Percentiles rank a stretch among this genome's conserved stretches.
phyloP scores from a whole-genome alignment of 2,329 filamentous ascomycete species.

The Aspergillus pseudoglaucus region DNA sequence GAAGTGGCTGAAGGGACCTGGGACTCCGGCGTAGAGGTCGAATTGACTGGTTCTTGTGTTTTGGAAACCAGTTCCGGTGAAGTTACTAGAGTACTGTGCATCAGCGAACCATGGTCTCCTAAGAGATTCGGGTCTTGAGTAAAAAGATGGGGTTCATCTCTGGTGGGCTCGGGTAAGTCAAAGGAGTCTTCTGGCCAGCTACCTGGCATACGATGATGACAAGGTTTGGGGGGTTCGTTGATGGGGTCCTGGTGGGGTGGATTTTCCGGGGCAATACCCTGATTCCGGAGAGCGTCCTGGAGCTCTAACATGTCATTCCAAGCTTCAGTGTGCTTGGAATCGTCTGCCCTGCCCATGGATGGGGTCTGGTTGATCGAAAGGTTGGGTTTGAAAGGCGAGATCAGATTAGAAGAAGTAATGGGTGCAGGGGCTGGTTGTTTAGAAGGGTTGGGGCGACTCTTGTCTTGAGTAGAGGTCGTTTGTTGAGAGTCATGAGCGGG shows the following conservation, averaged over 20 bases:
- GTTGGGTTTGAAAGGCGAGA: background rate
- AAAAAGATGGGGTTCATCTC: background rate
- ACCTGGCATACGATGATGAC: background rate
- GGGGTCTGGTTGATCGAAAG: background rate
- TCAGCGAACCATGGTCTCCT: background rate
- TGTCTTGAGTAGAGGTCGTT: background rate
- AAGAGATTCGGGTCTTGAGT: background rate
- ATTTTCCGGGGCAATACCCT: background rate
- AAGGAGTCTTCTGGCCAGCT: slow-evolving; percentile 1
- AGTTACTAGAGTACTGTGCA: background rate
- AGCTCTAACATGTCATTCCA: background rate
- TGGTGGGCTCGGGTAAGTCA: background rate
- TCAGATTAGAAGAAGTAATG: background rate
- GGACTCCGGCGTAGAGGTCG: background rate
- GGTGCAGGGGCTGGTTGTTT: background rate
- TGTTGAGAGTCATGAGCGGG: background rate
- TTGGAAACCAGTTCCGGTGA: background rate
- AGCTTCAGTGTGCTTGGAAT: background rate
- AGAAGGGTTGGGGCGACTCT: background rate
- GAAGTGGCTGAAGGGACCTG: background rate
- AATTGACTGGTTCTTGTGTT: background rate
- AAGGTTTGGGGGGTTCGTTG: background rate
- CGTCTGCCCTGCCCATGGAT: background rate
- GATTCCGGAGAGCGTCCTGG: background rate
- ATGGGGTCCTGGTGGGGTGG: background rate